phyloP scores from a whole-genome alignment of 2,329 filamentous ascomycete species.

The Diaporthe humulicola region DNA sequence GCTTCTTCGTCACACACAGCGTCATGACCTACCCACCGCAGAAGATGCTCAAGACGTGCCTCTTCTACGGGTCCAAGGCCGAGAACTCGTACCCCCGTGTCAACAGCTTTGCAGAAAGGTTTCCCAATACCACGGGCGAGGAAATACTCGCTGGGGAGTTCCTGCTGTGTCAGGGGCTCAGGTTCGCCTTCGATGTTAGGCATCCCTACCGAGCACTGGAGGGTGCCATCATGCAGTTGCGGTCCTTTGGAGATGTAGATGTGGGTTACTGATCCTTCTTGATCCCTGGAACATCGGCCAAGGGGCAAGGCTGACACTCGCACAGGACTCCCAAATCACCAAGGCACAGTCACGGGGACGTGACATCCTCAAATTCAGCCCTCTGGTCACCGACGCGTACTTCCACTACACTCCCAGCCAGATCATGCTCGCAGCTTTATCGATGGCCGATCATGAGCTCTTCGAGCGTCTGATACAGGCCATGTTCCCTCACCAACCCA shows the following conservation, averaged over 20 bases:
- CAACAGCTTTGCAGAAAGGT: slow-evolving; percentile 74
- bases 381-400: slow-evolving; percentile 93
- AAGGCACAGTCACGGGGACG: slow-evolving; percentile 81
- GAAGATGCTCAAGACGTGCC: slow-evolving; percentile 87
- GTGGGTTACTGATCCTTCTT: slow-evolving; percentile 46
- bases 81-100: slow-evolving; percentile 83
- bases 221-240: slow-evolving; percentile 86
- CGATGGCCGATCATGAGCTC: slow-evolving; percentile 79
- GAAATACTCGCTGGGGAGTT: slow-evolving; percentile 93
- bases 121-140: slow-evolving; percentile 79
- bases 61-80: slow-evolving; percentile 95
- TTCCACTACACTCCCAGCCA: slow-evolving; percentile 96
- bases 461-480: slow-evolving; percentile 61
- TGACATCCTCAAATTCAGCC: slow-evolving; percentile 81
- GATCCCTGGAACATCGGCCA: too few relatives aligned
- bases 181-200: slow-evolving; percentile 93
- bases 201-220: slow-evolving; percentile 92
- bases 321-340: slow-evolving; percentile 57
- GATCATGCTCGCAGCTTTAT: slow-evolving; percentile 87
- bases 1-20: slow-evolving; percentile 96
- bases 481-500: slow-evolving; percentile 49
- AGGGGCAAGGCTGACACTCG: not conserved
- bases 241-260: slow-evolving; percentile 74
- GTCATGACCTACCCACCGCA: slow-evolving; percentile 96
- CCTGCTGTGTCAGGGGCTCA: slow-evolving; percentile 88